These are phyloP conservation scores for Epichloe festucae DNA, from an alignment of 2,329 filamentous ascomycete genomes.

Conservation along the genomic window DNA sequence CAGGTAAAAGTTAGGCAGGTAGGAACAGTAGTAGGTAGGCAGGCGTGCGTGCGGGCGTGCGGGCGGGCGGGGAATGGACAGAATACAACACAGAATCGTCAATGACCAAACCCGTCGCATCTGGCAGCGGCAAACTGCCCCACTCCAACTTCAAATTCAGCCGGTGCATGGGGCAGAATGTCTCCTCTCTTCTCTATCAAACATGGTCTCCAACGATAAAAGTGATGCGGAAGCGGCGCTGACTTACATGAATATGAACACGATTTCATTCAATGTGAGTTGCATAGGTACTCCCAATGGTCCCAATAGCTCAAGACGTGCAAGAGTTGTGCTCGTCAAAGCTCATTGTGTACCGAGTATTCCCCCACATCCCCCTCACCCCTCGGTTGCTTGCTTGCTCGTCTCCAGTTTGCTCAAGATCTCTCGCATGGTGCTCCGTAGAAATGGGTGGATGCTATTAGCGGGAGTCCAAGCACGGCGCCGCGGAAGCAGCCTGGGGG, in stretches of 20 bases:
- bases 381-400: background rate
- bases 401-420: background rate
- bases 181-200: background rate
- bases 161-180: background rate
- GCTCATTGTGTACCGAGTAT: background rate
- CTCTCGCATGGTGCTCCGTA: background rate
- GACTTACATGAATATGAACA: background rate
- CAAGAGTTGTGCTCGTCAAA: constrained; percentile 2
- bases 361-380: background rate
- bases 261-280: too few species aligned
- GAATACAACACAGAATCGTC: background rate
- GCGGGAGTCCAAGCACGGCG: constrained; percentile 12
- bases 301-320: background rate
- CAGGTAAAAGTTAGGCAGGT: too few species aligned
- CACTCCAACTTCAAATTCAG: background rate
- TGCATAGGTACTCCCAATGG: background rate
- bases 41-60: too few species aligned
- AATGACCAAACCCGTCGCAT: constrained; percentile 4
- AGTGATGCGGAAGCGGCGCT: background rate
- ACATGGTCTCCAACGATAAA: background rate
- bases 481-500: constrained; percentile 12
- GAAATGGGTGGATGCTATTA: constrained; percentile 8
- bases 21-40: too few species aligned
- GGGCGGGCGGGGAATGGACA: too few species aligned
- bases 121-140: background rate